Base-by-base conservation (phyloP, 768 basidiomycete species). In the Hemileccinum impolitum region DNA sequence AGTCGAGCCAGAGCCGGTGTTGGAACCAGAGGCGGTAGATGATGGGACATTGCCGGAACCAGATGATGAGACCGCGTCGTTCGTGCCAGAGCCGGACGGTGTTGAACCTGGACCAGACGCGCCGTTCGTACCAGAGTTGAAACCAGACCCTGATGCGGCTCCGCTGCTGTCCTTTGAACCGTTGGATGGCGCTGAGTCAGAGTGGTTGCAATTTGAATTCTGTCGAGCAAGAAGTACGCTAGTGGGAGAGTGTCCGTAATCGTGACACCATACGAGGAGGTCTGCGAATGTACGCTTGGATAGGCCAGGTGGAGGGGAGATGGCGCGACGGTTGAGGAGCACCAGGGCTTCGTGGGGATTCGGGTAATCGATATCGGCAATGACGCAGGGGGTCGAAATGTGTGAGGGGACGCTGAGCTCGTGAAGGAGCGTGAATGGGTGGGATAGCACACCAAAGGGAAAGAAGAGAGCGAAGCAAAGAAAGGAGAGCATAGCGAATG, bases 221-320 rank as follows among this genome's bases (percentile, higher is more conserved):
- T 65, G 63, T 30, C 63, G 63, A 49, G 63, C 47, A n/a, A 58
- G 60, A 14, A 67, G 57, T 2, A 30, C 19, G 23, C 56, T 43
- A 11, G 44, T 15, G 12, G 42, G 45, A 3, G 57, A 42, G 18
- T 53, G 56, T 0, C 47, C 47, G 17, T 52, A 17, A 32, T 65
- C 45, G 26, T 60, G 55, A 17, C 66, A 65, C 64, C 65, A 67
- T 19, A 54, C 8, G 46, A 65, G 65, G 39, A 65, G 63, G 28
- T 65, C 63, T 25, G 44, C 45, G 19, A 65, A 65, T 0, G 54
- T 51, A 2, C 47, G 55, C 43, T 49, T 50, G 26, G 66, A 53
- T 12, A 66, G 23, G 13, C 66, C 66, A 4, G 11, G 34, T 2
- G 66, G 63, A 36, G 61, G 63, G 9, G 28, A 13, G 34, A 63